Base-by-base conservation (phyloP, 495 filamentous ascomycete species). In the Daldinia grandis region DNA sequence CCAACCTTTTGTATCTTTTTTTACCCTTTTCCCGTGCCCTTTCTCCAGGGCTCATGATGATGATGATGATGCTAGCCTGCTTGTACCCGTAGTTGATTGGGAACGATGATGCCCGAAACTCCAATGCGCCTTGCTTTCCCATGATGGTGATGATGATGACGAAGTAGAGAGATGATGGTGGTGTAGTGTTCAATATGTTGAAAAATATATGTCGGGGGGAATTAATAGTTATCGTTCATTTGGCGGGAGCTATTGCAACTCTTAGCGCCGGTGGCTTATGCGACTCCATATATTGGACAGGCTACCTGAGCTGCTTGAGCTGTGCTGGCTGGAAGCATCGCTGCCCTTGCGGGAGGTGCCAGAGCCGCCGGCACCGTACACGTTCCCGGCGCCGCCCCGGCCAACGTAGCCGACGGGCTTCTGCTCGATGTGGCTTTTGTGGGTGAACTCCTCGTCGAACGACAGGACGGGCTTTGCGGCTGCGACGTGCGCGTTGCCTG, bases 391-490 rank as follows among this genome's bases (percentile, higher is more conserved):
- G 56, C 95, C 95, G 42, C 95, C 95, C 33, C 94, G 88, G 44
- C 95, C 95, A 59, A 95, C 90, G 76, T 95, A 90, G 75, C 84
- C 80, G 30, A 87, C 82, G 71, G 86, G 84, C 66, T 87, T 78
- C 65, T 79, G 72, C 66, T 90, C 90, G 66, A 90, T 87, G 67
- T 83, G 79, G 67, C 78, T 81, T 76, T 87, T 84, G 55, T 84
- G 83, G 72, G 90, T 86, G 64, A 95, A 88, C 78, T 98, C 95
- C 84, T 98, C 95, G 80, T 97, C 93, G 82, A 98, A 95, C 66
- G 87, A 90, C 83, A 97, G 91, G 73, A 93, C 88, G 68, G 92
- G 86, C 49, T 91, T 89, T 75, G 87, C 84, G 35, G 72, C 72
- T 68, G 85, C 81, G 67, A 83, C 81, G 83, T 92, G 91, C 66